Percentiles rank a stretch among this genome's conserved stretches.
Evolutionary conservation across 2,329 filamentous ascomycete species (phyloP).

Genomic region (Chlorencoelia australis): DNA sequence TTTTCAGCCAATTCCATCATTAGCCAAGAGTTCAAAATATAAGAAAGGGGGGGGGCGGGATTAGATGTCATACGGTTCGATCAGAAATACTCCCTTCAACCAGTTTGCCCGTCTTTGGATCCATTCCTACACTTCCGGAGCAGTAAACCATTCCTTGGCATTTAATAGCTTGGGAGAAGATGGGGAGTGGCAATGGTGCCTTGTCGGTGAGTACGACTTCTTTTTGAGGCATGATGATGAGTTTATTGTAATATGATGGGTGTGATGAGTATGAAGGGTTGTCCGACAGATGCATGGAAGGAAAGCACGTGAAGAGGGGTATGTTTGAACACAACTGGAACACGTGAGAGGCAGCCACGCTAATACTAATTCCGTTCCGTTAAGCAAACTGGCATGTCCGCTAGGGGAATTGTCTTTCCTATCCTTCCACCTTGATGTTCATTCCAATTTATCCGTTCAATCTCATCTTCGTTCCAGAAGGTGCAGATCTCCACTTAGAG

Average conservation of each 20-base stretch:
- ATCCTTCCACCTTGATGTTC: too few species aligned
- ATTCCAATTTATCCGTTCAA: too few species aligned
- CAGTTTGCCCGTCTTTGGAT: slow-evolving; percentile 42
- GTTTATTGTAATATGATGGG: background rate
- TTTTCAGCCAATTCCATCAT: slow-evolving; percentile 10
- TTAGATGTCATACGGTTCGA: slow-evolving; percentile 34
- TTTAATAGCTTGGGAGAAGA: slow-evolving; percentile 51
- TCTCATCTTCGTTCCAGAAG: too few species aligned
- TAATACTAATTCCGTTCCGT: background rate
- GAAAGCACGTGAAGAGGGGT: background rate
- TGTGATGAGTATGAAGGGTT: background rate
- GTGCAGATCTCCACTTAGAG: too few species aligned
- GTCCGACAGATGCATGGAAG: background rate
- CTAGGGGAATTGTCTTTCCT: too few species aligned
- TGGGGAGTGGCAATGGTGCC: slow-evolving; percentile 41
- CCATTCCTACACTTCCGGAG: slow-evolving; percentile 51
- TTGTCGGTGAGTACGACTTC: slow-evolving; percentile 13
- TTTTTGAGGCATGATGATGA: slow-evolving; percentile 10
- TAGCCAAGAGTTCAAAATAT: too few species aligned
- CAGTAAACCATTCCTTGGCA: slow-evolving; percentile 62
- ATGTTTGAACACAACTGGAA: background rate
- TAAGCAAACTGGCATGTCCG: too few species aligned
- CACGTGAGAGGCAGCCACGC: background rate
- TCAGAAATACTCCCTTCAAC: slow-evolving; percentile 47
- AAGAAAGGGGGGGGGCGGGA: background rate